Percentiles rank a stretch among this genome's conserved stretches.
These are phyloP conservation scores for Aspergillus indologenus DNA, from an alignment of 495 filamentous ascomycete genomes.

Conservation along the genomic window DNA sequence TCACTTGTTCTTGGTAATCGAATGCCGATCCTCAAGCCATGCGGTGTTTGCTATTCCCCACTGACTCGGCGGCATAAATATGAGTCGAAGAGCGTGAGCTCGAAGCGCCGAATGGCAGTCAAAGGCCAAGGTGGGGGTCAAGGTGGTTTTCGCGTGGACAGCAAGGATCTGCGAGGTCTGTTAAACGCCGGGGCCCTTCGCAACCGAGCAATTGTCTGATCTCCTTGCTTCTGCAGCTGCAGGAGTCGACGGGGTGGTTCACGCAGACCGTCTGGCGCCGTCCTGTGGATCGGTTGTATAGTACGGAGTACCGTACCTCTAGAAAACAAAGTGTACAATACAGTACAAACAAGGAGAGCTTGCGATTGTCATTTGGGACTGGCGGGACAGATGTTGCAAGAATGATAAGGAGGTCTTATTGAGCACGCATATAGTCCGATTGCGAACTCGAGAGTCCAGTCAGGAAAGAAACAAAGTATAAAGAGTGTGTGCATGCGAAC, in stretches of 20 bases:
- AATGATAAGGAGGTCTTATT: not conserved
- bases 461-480: not conserved
- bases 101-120: not conserved
- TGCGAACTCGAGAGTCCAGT: too few relatives aligned
- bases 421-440: too few relatives aligned
- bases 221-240: constrained; percentile 5
- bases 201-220: not conserved
- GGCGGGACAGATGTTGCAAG: too few relatives aligned
- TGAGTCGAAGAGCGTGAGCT: not conserved
- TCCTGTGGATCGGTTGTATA: too few relatives aligned
- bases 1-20: not conserved
- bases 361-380: too few relatives aligned
- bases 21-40: not conserved
- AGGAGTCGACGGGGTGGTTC: not conserved
- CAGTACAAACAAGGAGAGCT: too few relatives aligned
- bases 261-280: not conserved
- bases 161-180: constrained; percentile 18
- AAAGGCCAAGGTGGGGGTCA: not conserved
- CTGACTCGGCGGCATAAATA: not conserved
- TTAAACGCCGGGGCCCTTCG: not conserved
- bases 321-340: too few relatives aligned
- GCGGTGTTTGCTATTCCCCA: not conserved
- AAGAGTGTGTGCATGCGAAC: not conserved
- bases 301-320: too few relatives aligned
- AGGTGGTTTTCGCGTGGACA: constrained; percentile 19